Evolutionary conservation across 345 rosid species (phyloP).

Genomic region (Aquilaria sinensis): DNA sequence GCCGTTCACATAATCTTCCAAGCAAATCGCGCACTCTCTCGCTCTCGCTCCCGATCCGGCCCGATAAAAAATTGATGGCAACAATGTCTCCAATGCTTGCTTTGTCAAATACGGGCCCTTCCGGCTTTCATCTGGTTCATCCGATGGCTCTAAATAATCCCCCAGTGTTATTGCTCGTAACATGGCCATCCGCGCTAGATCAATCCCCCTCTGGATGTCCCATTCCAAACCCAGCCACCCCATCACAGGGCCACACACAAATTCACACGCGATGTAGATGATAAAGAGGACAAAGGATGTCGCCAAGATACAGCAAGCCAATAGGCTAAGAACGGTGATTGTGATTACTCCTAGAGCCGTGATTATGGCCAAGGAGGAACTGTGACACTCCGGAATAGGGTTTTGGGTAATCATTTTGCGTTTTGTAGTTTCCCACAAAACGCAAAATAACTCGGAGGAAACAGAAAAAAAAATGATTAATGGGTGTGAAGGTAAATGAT

Average conservation of each 20-base stretch:
- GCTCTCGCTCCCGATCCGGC: neutral
- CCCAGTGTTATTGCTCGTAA: neutral
- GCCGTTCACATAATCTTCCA: conserved; percentile 23
- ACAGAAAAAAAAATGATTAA: too few species aligned
- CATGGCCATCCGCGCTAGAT: neutral
- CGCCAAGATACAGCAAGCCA: conserved; percentile 8
- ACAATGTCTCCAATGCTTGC: conserved; percentile 5
- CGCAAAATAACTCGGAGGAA: too few species aligned
- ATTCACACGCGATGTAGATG: conserved; percentile 7
- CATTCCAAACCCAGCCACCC: neutral
- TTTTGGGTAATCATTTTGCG: too few species aligned
- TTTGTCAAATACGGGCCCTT: neutral
- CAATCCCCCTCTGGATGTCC: neutral
- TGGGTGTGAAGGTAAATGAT: too few species aligned
- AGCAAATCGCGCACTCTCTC: conserved; percentile 28
- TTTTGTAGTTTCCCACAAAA: too few species aligned
- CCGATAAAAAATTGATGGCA: conserved; percentile 3
- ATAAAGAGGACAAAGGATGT: neutral
- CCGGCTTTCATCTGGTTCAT: neutral
- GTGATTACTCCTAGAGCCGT: neutral
- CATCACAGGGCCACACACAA: neutral
- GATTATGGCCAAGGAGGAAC: neutral
- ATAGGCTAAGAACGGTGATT: neutral
- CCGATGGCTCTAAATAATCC: neutral
- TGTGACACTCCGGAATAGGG: too few species aligned